phyloP scores from a whole-genome alignment of 108 stramenopile genomes.

The Skeletonema tropicum region DNA sequence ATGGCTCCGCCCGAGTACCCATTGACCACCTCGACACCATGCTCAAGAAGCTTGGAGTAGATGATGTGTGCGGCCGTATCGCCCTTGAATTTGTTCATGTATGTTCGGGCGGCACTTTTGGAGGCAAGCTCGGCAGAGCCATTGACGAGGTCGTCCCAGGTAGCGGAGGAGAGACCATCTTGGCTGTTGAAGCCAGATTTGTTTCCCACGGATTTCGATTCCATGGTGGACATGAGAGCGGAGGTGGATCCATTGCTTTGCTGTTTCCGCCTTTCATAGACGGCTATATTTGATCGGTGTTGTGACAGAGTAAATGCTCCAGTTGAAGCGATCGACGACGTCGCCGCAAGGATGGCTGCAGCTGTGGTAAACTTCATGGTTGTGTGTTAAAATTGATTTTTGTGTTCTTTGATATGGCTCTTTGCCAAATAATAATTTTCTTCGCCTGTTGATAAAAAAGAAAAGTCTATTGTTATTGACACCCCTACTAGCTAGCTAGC shows the following conservation, averaged over 20 bases:
- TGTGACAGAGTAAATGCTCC: conserved; percentile 3
- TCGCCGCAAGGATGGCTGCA: conserved; percentile 20
- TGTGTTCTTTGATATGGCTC: background rate
- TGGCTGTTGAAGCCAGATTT: conserved; percentile 37
- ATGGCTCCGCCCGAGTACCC: conserved; percentile 94
- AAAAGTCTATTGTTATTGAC: background rate
- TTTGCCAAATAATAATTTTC: background rate
- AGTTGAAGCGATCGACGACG: conserved; percentile 6
- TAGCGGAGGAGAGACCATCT: conserved; percentile 24
- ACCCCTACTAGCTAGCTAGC: background rate
- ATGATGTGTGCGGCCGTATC: conserved; percentile 84
- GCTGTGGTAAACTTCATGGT: conserved; percentile 29
- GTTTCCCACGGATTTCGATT: conserved; percentile 46
- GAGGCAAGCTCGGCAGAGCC: conserved; percentile 31
- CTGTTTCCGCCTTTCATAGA: conserved; percentile 10
- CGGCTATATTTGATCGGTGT: conserved; percentile 6
- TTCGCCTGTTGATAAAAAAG: background rate
- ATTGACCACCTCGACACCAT: conserved; percentile 85
- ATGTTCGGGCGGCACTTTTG: conserved; percentile 38
- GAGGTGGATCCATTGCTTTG: conserved; percentile 28
- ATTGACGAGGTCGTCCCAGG: conserved; percentile 33
- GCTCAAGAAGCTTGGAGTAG: conserved; percentile 83
- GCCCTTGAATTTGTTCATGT: conserved; percentile 56
- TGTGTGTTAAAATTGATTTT: background rate
- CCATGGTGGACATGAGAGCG: conserved; percentile 41